These are phyloP conservation scores for Xerocomellus amylosporus DNA, from an alignment of 768 basidiomycete species.

Conservation along the genomic window DNA sequence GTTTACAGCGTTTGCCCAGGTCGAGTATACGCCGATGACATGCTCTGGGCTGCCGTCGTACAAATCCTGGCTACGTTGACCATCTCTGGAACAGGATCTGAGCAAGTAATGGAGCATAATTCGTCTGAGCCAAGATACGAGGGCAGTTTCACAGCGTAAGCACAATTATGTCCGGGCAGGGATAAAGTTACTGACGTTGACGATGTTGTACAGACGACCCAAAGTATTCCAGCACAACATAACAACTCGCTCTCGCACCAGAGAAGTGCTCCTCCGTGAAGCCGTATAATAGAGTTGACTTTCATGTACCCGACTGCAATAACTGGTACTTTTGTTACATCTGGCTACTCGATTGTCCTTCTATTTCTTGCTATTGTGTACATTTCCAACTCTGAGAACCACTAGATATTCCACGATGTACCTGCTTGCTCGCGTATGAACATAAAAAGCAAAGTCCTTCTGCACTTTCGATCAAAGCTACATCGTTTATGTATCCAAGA, in stretches of 20 bases:
- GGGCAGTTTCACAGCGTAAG: conserved; percentile 2
- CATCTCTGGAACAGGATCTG: neutral
- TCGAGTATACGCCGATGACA: neutral
- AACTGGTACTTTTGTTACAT: too few relatives aligned
- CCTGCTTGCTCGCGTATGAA: neutral
- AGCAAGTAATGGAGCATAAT: neutral
- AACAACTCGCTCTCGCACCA: neutral
- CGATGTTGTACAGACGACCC: neutral
- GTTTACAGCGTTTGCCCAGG: neutral
- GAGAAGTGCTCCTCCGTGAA: neutral
- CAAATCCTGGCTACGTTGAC: neutral
- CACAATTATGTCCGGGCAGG: neutral
- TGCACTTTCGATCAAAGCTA: too few relatives aligned
- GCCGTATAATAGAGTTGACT: neutral
- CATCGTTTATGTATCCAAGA: neutral
- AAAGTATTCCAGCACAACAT: neutral
- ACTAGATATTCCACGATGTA: neutral
- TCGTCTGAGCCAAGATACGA: neutral
- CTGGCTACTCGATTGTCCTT: too few relatives aligned
- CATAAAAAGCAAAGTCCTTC: too few relatives aligned
- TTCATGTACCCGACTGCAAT: neutral
- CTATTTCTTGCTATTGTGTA: too few relatives aligned
- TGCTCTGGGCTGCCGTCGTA: neutral
- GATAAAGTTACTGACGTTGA: neutral
- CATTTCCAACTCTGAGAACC: too few relatives aligned